These are phyloP conservation scores for Saccharomyces hybrid DNA, from an alignment of 1,139 yeast genomes.

Conservation along the genomic window DNA sequence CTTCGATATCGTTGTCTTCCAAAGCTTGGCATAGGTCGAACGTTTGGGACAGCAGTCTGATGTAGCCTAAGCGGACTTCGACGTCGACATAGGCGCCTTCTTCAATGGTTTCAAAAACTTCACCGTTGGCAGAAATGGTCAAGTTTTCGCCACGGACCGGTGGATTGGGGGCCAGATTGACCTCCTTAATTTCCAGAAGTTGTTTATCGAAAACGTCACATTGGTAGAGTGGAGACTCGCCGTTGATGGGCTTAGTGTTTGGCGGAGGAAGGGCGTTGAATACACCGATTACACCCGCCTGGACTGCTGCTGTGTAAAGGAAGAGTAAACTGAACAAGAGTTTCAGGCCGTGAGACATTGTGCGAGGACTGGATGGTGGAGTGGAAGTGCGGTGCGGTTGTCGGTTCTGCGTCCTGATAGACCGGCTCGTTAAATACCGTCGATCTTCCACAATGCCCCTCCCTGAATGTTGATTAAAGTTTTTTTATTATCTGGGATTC, in stretches of 20 bases:
- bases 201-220: constrained; percentile 67
- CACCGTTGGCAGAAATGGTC: constrained; percentile 70
- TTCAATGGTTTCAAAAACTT: constrained; percentile 45
- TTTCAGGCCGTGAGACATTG: not conserved
- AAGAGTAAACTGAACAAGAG: not conserved
- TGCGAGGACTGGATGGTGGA: not conserved
- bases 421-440: not conserved
- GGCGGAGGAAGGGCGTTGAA: not conserved
- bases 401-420: not conserved
- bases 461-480: not conserved
- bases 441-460: not conserved
- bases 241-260: constrained; percentile 66
- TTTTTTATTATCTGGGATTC: not conserved
- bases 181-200: constrained; percentile 50
- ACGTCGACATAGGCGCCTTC: constrained; percentile 93
- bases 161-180: constrained; percentile 74
- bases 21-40: constrained; percentile 87
- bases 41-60: constrained; percentile 75
- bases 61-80: constrained; percentile 87
- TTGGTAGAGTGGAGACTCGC: constrained; percentile 73
- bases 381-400: not conserved
- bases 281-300: not conserved
- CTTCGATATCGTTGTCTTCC: constrained; percentile 63
- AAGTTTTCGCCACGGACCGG: constrained; percentile 76
- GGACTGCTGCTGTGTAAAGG: not conserved